phyloP scores from a whole-genome alignment of 2,329 filamentous ascomycete species.

The Calonectria multiphialidica region DNA sequence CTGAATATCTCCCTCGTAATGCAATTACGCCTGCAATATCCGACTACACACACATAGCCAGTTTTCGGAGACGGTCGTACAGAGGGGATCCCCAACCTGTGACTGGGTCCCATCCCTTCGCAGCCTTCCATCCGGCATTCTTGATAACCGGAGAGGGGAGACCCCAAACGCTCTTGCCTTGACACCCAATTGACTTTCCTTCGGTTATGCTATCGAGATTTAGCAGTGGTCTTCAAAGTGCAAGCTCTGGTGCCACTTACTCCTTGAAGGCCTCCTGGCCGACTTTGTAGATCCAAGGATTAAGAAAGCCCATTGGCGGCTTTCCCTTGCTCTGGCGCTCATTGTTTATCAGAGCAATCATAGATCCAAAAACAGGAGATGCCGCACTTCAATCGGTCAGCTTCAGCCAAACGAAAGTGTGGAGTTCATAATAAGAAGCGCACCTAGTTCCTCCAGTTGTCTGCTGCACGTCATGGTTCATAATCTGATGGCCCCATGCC shows the following conservation, averaged over 20 bases:
- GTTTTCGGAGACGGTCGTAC: conserved; percentile 50
- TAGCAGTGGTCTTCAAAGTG: conserved; percentile 12
- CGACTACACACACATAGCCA: conserved; percentile 9
- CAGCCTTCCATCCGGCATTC: conserved; percentile 45
- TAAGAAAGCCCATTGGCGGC: conserved; percentile 68
- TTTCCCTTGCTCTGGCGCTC: conserved; percentile 67
- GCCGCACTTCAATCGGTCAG: conserved; percentile 59
- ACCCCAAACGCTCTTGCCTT: conserved; percentile 41
- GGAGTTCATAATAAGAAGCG: not conserved
- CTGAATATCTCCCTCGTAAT: not conserved
- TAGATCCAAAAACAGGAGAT: conserved; percentile 71
- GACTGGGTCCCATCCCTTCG: conserved; percentile 52
- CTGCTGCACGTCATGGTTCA: conserved; percentile 45
- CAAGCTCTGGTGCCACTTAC: conserved; percentile 35
- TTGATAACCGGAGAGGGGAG: conserved; percentile 42
- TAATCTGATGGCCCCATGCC: conserved; percentile 47
- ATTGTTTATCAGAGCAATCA: conserved; percentile 75
- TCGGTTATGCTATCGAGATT: conserved; percentile 47
- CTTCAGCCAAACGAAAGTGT: not conserved
- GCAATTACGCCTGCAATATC: too few species aligned
- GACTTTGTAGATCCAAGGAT: conserved; percentile 68
- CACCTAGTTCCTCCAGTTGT: conserved; percentile 51
- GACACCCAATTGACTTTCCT: conserved; percentile 49
- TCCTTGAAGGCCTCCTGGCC: conserved; percentile 50
- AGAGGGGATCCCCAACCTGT: conserved; percentile 61